A percentile compares a stretch with the other conserved stretches of the same genome.
These are phyloP conservation scores for Cladosporium sp. DNA, from an alignment of 2,329 filamentous ascomycete species.

Conservation along the genomic window DNA sequence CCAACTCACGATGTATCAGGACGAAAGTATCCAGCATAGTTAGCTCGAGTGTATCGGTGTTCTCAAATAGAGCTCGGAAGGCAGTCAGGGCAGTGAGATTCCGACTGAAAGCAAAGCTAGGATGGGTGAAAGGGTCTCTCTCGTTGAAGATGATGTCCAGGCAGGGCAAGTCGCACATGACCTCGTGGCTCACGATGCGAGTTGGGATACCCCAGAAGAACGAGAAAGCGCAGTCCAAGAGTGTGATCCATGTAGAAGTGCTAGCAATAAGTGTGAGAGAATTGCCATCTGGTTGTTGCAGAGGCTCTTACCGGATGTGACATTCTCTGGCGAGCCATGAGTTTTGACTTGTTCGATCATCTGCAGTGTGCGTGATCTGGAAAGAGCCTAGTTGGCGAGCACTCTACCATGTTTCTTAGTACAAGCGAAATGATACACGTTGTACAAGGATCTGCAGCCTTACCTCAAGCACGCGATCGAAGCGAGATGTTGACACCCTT, in stretches of 20 bases:
- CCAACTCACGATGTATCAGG: conserved; percentile 10
- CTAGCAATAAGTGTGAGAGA: neutral
- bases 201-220: conserved; percentile 16
- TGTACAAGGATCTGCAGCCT: too few relatives aligned
- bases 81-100: neutral
- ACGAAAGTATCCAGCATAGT: conserved; percentile 18
- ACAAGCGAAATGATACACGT: too few relatives aligned
- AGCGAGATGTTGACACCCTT: neutral
- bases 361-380: conserved; percentile 8
- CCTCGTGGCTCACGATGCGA: conserved; percentile 12
- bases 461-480: neutral
- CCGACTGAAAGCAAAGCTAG: conserved; percentile 13
- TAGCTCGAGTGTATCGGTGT: conserved; percentile 1
- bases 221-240: conserved; percentile 16
- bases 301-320: conserved; percentile 10
- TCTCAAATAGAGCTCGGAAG: conserved; percentile 8
- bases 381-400: conserved; percentile 3
- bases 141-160: conserved; percentile 12
- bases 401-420: neutral
- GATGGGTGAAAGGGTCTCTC: conserved; percentile 14
- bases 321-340: conserved; percentile 14
- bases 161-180: conserved; percentile 14
- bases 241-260: conserved; percentile 7
- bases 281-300: neutral
- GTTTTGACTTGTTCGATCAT: conserved; percentile 11